These are phyloP conservation scores for Peronosclerospora sorghi DNA, from an alignment of 352 stramenopile species.

Conservation along the genomic window DNA sequence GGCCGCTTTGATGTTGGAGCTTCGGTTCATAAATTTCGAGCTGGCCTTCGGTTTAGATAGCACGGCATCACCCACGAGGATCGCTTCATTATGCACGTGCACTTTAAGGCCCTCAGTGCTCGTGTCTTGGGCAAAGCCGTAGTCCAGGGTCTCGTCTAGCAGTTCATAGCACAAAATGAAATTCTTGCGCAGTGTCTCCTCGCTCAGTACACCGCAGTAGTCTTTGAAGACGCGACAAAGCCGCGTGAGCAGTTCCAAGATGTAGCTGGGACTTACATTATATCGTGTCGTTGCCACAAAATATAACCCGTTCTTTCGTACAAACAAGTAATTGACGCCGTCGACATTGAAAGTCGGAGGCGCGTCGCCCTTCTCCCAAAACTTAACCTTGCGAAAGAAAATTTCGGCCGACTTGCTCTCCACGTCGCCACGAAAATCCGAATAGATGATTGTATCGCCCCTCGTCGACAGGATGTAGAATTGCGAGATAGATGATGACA, in stretches of 20 bases:
- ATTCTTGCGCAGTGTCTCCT: constrained; percentile 99
- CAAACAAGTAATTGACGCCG: constrained; percentile 95
- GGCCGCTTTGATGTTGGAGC: constrained; percentile 65
- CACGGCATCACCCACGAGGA: constrained; percentile 82
- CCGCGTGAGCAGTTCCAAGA: constrained; percentile 92
- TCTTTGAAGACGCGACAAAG: constrained; percentile 98
- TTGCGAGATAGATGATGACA: constrained; percentile 87
- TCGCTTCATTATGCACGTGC: constrained; percentile 97
- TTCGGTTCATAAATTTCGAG: constrained; percentile 78
- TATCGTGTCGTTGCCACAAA: constrained; percentile 95
- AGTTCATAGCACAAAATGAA: constrained; percentile 99
- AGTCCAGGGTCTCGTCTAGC: constrained; percentile 98
- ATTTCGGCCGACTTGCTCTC: constrained; percentile 86
- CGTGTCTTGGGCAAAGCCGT: constrained; percentile 96
- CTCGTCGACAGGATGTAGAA: constrained; percentile 98
- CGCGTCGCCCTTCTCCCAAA: constrained; percentile 95
- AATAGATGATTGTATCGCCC: constrained; percentile 97
- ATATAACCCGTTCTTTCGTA: constrained; percentile 97
- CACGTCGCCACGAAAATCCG: constrained; percentile 90
- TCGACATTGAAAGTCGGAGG: constrained; percentile 96
- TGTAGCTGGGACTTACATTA: constrained; percentile 93
- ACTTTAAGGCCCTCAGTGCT: constrained; percentile 96
- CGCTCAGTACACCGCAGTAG: constrained; percentile 97
- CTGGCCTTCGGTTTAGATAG: constrained; percentile 86
- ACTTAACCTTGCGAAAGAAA: constrained; percentile 99